Percentiles rank a stretch among this genome's conserved stretches.
phyloP scores from a whole-genome alignment of 805 yeast species.

The Metschnikowia gelsemii region DNA sequence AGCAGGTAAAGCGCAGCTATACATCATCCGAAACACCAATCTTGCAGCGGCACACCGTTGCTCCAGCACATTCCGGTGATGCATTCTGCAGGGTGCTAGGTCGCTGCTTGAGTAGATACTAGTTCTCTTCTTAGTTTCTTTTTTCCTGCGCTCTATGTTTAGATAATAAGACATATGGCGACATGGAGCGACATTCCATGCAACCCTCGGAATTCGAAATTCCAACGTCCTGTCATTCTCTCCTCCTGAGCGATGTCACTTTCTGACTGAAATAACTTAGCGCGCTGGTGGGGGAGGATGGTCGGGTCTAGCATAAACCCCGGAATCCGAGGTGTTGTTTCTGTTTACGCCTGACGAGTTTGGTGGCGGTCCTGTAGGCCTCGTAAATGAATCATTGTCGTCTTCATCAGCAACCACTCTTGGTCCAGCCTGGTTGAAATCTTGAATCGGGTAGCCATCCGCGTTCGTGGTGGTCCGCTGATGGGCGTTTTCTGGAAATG shows the following conservation, averaged over 20 bases:
- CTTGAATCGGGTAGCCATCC: constrained; percentile 14
- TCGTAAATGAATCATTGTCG: constrained; percentile 2
- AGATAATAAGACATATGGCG: too few species aligned
- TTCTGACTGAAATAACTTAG: neutral
- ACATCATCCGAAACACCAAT: too few species aligned
- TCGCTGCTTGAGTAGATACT: neutral
- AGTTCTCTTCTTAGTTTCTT: too few species aligned
- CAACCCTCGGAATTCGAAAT: neutral
- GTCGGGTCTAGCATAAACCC: constrained; percentile 11
- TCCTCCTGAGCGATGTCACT: too few species aligned
- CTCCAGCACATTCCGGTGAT: neutral
- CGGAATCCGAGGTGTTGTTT: constrained; percentile 2
- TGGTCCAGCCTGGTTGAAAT: neutral
- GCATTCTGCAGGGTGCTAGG: neutral
- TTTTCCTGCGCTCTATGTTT: too few species aligned
- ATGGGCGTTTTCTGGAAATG: constrained; percentile 18
- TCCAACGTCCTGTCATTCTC: too few species aligned
- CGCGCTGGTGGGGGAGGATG: constrained; percentile 8
- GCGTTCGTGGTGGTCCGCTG: constrained; percentile 16
- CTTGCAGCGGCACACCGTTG: too few species aligned
- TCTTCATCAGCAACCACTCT: constrained; percentile 7
- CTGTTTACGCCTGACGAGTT: neutral
- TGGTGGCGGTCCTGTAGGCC: constrained; percentile 11
- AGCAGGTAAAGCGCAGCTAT: too few species aligned
- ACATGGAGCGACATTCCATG: too few species aligned